These are phyloP conservation scores for Thymus quinquecostatus DNA, from an alignment of 257 asterid species.

Conservation along the genomic window DNA sequence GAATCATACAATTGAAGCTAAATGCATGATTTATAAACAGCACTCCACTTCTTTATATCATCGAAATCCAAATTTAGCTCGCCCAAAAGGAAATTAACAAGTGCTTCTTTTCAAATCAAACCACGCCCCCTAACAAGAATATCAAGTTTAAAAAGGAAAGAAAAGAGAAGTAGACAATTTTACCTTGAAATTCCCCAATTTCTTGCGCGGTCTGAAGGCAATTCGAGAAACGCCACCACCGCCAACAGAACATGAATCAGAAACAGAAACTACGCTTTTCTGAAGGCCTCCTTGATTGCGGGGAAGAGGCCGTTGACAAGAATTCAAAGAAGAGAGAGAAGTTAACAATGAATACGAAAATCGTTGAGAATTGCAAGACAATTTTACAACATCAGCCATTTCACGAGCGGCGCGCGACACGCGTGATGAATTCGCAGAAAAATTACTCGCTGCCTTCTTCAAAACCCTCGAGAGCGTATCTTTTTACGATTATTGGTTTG, in stretches of 20 bases:
- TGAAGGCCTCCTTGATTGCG: conserved; percentile 40
- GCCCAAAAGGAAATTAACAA: neutral
- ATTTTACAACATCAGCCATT: conserved; percentile 68
- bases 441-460: neutral
- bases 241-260: conserved; percentile 38
- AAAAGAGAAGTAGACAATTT: conserved; percentile 23
- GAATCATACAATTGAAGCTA: conserved; percentile 6
- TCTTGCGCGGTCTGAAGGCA: conserved; percentile 47
- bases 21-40: neutral
- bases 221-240: conserved; percentile 44
- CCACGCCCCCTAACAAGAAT: conserved; percentile 1
- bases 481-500: conserved; percentile 1
- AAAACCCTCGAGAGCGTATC: neutral
- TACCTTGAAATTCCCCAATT: conserved; percentile 64
- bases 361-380: conserved; percentile 51
- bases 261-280: conserved; percentile 49
- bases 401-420: conserved; percentile 24
- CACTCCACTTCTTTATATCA: neutral
- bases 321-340: conserved; percentile 52
- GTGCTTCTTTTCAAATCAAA: neutral
- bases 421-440: neutral
- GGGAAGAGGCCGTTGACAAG: conserved; percentile 47
- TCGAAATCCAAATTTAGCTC: neutral
- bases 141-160: conserved; percentile 1
- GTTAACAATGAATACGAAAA: conserved; percentile 55